These are phyloP conservation scores for Blastobotrys peoriensis DNA, from an alignment of 805 yeast genomes.

Conservation along the genomic window DNA sequence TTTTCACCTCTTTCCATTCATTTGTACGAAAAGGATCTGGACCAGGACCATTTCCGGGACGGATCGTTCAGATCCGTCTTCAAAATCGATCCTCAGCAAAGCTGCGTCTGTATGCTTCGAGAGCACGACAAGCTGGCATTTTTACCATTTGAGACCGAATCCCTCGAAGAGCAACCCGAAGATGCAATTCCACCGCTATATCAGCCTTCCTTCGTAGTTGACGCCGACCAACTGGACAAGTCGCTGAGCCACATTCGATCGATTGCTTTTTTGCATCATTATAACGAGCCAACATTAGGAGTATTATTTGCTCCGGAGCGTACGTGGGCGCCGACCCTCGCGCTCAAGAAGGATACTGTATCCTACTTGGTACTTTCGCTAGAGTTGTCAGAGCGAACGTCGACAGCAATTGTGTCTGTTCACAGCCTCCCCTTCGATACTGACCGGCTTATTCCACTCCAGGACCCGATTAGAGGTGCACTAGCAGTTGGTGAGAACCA, in stretches of 20 bases:
- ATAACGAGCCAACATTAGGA: slow-evolving; percentile 77
- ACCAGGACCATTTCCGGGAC: slow-evolving; percentile 27
- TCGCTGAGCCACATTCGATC: slow-evolving; percentile 61
- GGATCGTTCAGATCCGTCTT: slow-evolving; percentile 38
- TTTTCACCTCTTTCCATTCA: slow-evolving; percentile 77
- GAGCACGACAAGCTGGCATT: slow-evolving; percentile 61
- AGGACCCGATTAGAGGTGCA: slow-evolving; percentile 63
- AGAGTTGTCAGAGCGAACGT: slow-evolving; percentile 49
- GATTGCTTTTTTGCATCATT: slow-evolving; percentile 63
- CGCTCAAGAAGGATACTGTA: slow-evolving; percentile 56
- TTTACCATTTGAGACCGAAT: slow-evolving; percentile 52
- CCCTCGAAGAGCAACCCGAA: slow-evolving; percentile 20
- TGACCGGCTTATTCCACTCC: slow-evolving; percentile 56
- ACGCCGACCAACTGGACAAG: slow-evolving; percentile 50
- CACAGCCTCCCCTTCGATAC: slow-evolving; percentile 69
- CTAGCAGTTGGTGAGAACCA: slow-evolving; percentile 70
- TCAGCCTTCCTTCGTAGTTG: slow-evolving; percentile 53
- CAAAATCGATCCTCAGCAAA: slow-evolving; percentile 54
- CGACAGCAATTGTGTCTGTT: slow-evolving; percentile 63
- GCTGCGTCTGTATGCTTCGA: slow-evolving; percentile 47
- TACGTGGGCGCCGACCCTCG: slow-evolving; percentile 76
- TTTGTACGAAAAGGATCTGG: slow-evolving; percentile 68
- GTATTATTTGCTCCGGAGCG: slow-evolving; percentile 51
- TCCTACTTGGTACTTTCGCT: slow-evolving; percentile 60
- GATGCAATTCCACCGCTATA: slow-evolving; percentile 29